phyloP scores from a whole-genome alignment of 1,139 yeast genomes.

The Sugiyamaella novakii region DNA sequence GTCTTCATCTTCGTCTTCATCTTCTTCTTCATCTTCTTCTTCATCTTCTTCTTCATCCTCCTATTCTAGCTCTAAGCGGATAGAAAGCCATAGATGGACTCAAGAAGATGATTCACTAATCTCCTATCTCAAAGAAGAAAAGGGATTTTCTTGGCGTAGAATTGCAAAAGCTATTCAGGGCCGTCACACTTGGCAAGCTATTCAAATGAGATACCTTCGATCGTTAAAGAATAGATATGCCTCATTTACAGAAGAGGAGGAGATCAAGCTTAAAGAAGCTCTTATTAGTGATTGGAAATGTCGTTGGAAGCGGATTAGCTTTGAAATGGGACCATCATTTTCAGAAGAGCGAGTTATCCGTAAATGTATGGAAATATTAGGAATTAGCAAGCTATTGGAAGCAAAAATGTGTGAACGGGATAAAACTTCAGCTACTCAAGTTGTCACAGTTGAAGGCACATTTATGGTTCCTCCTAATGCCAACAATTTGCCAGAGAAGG shows the following conservation, averaged over 20 bases:
- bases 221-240: conserved; percentile 43
- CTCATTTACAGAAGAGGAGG: conserved; percentile 42
- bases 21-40: too few species aligned
- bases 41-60: too few species aligned
- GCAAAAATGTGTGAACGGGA: background rate
- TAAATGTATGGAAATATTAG: conserved; percentile 13
- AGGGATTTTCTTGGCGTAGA: conserved; percentile 45
- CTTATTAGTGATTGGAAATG: conserved; percentile 46
- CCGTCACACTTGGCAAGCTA: conserved; percentile 48
- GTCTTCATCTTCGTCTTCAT: too few species aligned
- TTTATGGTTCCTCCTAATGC: conserved; percentile 12
- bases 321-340: conserved; percentile 37
- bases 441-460: conserved; percentile 2
- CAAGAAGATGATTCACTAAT: conserved; percentile 45
- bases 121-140: conserved; percentile 44
- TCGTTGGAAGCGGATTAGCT: conserved; percentile 44
- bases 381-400: conserved; percentile 10
- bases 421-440: background rate
- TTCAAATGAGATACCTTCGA: conserved; percentile 49
- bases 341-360: conserved; percentile 22
- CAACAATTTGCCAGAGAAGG: conserved; percentile 11
- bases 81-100: conserved; percentile 40
- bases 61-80: too few species aligned
- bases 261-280: conserved; percentile 35
- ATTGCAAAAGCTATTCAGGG: conserved; percentile 41